phyloP scores from a whole-genome alignment of 139 green algal genomes.

The Asterochloris erici region DNA sequence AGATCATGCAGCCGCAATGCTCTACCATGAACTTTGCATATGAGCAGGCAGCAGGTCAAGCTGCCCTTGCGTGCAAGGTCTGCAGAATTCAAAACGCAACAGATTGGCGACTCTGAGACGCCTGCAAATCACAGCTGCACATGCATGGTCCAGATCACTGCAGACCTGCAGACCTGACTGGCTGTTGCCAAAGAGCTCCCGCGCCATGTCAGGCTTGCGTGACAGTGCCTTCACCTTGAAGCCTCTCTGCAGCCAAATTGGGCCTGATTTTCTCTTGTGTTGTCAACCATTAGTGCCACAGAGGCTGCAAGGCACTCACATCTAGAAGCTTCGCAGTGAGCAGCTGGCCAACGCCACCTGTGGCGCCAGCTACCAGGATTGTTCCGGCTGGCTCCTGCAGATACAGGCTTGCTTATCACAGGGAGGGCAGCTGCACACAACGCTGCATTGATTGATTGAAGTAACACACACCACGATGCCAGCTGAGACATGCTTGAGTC shows the following conservation, averaged over 20 bases:
- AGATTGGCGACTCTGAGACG: neutral
- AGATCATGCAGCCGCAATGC: neutral
- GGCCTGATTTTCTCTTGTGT: neutral
- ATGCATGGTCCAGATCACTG: neutral
- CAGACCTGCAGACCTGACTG: conserved; percentile 37
- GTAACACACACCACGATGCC: no score
- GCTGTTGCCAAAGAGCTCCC: conserved; percentile 45
- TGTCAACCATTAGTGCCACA: neutral
- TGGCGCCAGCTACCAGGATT: neutral
- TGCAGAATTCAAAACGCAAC: neutral
- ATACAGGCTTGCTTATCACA: no score
- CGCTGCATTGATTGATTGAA: no score
- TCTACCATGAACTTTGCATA: neutral
- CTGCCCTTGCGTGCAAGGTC: neutral
- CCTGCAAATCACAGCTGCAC: neutral
- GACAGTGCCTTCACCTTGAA: conserved; percentile 64
- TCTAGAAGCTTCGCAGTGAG: conserved; percentile 79
- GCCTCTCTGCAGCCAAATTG: conserved; percentile 38
- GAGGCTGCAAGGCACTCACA: conserved; percentile 31
- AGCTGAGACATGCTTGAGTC: no score
- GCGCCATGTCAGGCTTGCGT: conserved; percentile 49
- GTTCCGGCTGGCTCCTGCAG: no score
- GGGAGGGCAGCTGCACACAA: no score
- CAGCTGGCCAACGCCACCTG: conserved; percentile 83
- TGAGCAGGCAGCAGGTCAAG: no score